Evolutionary conservation across 2,329 filamentous ascomycete species (phyloP).

Genomic region (Cladobotryum mycophilum): DNA sequence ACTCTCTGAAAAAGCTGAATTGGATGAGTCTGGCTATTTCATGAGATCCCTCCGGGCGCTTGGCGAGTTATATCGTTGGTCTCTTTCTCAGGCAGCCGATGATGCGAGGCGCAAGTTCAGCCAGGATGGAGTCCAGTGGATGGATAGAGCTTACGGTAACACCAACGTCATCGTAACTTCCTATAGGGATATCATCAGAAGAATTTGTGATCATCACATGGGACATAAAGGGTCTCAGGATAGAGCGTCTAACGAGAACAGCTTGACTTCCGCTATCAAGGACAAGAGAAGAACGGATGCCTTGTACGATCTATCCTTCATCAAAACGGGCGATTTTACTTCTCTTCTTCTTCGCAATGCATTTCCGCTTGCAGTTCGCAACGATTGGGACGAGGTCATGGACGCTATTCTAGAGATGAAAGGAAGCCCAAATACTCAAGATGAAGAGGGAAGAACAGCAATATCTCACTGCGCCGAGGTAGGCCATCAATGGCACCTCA

Average conservation of each 20-base stretch:
- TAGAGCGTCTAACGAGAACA: neutral
- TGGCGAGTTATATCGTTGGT: conserved; percentile 10
- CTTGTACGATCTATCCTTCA: conserved; percentile 8
- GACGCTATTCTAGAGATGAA: conserved; percentile 11
- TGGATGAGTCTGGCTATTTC: neutral
- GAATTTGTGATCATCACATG: neutral
- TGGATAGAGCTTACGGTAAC: neutral
- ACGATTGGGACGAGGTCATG: conserved; percentile 12
- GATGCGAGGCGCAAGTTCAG: neutral
- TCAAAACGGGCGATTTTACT: conserved; percentile 2
- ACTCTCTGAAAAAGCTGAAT: neutral
- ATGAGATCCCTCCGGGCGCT: neutral
- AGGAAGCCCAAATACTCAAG: conserved; percentile 8
- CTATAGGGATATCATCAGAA: conserved; percentile 3
- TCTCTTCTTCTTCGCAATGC: conserved; percentile 1
- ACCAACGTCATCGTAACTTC: conserved; percentile 4
- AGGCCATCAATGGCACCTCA: conserved; percentile 5
- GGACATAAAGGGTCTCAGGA: neutral
- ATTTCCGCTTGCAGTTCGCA: conserved; percentile 12
- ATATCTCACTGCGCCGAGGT: conserved; percentile 13
- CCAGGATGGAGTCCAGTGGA: conserved; percentile 5
- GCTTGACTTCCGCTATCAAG: conserved; percentile 5
- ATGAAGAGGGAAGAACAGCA: conserved; percentile 13
- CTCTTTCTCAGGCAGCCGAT: neutral
- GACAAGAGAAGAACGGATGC: conserved; percentile 1